phyloP scores from a whole-genome alignment of 306 rosid genomes.

The Vigna radiata region DNA sequence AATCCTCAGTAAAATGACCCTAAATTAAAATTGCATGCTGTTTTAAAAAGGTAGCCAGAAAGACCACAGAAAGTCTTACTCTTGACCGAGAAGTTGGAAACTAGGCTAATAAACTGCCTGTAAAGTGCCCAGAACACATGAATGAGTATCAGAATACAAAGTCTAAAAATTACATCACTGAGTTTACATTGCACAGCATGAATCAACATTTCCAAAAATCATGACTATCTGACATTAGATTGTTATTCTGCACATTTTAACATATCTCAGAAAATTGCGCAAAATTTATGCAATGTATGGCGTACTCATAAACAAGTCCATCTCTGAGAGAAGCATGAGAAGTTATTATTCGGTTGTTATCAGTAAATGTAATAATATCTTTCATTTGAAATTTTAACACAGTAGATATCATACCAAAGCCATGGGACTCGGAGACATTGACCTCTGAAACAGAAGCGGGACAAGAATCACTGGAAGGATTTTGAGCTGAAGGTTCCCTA shows the following conservation, averaged over 20 bases:
- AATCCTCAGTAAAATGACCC: constrained; percentile 14
- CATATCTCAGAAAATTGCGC: constrained; percentile 11
- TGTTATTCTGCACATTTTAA: background rate
- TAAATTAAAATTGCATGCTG: background rate
- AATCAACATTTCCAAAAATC: background rate
- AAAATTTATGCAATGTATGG: background rate
- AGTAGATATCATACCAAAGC: constrained; percentile 60
- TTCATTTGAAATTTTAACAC: background rate
- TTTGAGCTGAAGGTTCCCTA: constrained; percentile 52
- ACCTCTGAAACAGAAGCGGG: constrained; percentile 52
- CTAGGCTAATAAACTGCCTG: background rate
- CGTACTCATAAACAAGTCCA: constrained; percentile 1
- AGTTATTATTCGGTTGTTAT: background rate
- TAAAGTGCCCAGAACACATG: background rate
- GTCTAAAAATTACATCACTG: background rate
- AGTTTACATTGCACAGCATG: background rate
- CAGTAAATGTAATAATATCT: constrained; percentile 12
- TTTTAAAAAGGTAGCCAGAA: background rate
- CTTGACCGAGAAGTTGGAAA: background rate
- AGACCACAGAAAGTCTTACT: constrained; percentile 15
- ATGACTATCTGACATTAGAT: background rate
- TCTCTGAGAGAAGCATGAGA: constrained; percentile 12
- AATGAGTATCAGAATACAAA: constrained; percentile 20
- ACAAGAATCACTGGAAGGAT: constrained; percentile 43
- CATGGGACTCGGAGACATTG: constrained; percentile 53